Evolutionary conservation across 140 eudicot species (phyloP).

Genomic region (Cichorium intybus): DNA sequence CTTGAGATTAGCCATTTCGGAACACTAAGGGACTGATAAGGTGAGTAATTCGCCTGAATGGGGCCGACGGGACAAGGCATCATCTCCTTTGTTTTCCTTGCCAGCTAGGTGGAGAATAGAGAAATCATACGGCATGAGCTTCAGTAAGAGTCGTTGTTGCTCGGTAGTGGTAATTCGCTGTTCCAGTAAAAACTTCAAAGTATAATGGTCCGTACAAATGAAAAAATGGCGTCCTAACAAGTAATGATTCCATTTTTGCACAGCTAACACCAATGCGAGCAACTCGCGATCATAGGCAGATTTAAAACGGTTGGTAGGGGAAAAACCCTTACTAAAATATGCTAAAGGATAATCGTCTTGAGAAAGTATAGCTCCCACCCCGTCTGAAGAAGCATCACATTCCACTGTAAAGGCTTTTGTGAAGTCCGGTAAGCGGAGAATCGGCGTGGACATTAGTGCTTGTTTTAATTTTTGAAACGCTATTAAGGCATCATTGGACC

Average conservation of each 20-base stretch:
- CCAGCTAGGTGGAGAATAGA: neutral
- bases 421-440: neutral
- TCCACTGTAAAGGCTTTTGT: neutral
- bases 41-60: neutral
- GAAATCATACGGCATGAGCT: neutral
- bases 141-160: too few species aligned
- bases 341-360: neutral
- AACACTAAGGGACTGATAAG: neutral
- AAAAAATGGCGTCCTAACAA: neutral
- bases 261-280: slow-evolving; percentile 7
- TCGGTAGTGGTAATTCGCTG: too few species aligned
- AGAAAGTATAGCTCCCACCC: neutral
- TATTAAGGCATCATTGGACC: too few species aligned
- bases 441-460: neutral
- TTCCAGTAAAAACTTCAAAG: too few species aligned
- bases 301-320: slow-evolving; percentile 1
- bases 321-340: neutral
- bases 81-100: neutral
- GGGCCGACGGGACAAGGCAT: neutral
- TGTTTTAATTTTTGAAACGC: neutral
- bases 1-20: neutral
- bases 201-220: neutral
- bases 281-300: slow-evolving; percentile 9
- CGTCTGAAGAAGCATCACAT: slow-evolving; percentile 9
- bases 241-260: neutral